A percentile compares a stretch with the other conserved stretches of the same genome.
Conservation (phyloP, 805 yeast genomes). For the Suhomyces kilbournensis region DNA sequence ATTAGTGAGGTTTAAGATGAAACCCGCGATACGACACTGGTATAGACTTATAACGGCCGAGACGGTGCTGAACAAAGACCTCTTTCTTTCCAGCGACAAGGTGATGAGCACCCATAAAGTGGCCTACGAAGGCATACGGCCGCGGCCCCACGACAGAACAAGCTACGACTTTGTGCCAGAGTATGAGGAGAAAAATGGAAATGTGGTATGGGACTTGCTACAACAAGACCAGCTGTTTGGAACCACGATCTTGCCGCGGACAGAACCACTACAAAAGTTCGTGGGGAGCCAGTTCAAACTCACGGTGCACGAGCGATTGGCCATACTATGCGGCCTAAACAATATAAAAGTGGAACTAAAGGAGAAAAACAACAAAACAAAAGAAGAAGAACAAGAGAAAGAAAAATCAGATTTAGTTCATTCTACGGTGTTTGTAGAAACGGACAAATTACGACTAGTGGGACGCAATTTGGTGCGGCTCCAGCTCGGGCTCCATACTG, state of each 20-base stretch:
- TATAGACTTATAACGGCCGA: constrained; percentile 7
- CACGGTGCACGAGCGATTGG: constrained; percentile 23
- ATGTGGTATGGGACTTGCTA: constrained; percentile 7
- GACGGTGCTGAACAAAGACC: constrained; percentile 23
- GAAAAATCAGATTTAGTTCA: not conserved
- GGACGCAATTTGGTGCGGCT: constrained; percentile 25
- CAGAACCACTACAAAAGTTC: constrained; percentile 21
- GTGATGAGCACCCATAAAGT: constrained; percentile 12
- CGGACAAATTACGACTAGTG: constrained; percentile 22
- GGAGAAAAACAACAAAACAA: not conserved
- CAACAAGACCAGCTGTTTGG: constrained; percentile 8
- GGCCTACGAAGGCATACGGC: constrained; percentile 10
- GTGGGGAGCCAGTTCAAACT: constrained; percentile 23
- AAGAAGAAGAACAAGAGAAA: not conserved
- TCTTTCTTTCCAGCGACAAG: constrained; percentile 12
- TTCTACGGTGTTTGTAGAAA: not conserved
- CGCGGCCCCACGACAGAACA: constrained; percentile 15
- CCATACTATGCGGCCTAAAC: constrained; percentile 30
- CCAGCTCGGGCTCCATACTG: constrained; percentile 21
- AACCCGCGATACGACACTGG: not conserved
- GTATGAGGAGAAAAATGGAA: constrained; percentile 9
- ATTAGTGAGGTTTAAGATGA: too few species aligned
- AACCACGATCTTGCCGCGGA: constrained; percentile 5
- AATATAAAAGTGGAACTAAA: constrained; percentile 11
- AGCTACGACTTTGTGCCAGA: constrained; percentile 13